Evolutionary conservation across 352 stramenopile species (phyloP), one percentile per base, ranked within the genome.

Genomic region (Globisporangium irregulare): DNA sequence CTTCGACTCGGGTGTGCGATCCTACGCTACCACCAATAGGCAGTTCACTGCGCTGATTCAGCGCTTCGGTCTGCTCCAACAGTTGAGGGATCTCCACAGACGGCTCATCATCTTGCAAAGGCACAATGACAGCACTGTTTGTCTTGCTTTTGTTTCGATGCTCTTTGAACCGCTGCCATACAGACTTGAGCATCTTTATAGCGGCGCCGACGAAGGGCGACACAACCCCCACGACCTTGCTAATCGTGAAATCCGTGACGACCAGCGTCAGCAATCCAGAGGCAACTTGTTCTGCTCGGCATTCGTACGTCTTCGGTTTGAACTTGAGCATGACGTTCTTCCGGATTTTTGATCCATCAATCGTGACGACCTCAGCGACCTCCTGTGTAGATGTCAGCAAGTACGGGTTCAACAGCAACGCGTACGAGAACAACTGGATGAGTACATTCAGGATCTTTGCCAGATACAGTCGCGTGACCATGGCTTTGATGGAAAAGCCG

Each of bases 361-460:
- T 68, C 3, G 70, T 77, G 38, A 84, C 34, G 12, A 80, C 7
- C n/a, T 73, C 64, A 29, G 79, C 25, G 54, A 87, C 63, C 14
- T 61, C 80, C 57, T 76, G 66, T 4, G 56, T 77, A 0, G 68
- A 75, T 1, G 84, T 88, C 32, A 89, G 74, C 58, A 94, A 43
- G 34, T 84, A 84, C 20, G 87, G 87, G 22, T 94, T 79, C 7
- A 93, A 59, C 8, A 95, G 71, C 27, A 93, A 67, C 24, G 75
- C 74, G 65, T 89, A 93, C 25, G 87, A 93, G 63, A 86, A 83
- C 27, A 95, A 53, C 66, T 95, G 87, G 56, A 95, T 92, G 18
- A 93, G 48, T 1, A 91, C 83, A 59, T 95, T 95, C 20, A 95
- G 74, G 27, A 91, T 84, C 69, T 95, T 93, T n/a, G 87, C 84